These are phyloP conservation scores for Skeletonema menzelii DNA, from an alignment of 108 stramenopile genomes.

Conservation along the genomic window DNA sequence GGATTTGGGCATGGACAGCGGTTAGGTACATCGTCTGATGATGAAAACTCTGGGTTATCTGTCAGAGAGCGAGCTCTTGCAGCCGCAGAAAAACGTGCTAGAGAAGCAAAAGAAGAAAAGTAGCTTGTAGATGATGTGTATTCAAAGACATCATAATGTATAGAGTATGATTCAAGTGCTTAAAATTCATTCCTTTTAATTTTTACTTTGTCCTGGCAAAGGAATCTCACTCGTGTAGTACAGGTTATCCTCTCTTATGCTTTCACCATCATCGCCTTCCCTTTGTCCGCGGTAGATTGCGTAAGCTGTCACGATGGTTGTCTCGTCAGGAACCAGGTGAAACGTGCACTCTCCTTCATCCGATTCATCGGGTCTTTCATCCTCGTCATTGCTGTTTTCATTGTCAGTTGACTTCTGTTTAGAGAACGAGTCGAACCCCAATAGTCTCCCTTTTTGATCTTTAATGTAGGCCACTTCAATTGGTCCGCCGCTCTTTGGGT, in stretches of 20 bases:
- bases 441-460: slow-evolving; percentile 71
- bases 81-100: slow-evolving; percentile 68
- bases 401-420: slow-evolving; percentile 5
- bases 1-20: slow-evolving; percentile 11
- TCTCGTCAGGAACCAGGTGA: slow-evolving; percentile 47
- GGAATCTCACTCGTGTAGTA: slow-evolving; percentile 34
- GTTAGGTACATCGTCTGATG: slow-evolving; percentile 53
- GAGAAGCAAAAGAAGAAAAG: slow-evolving; percentile 34
- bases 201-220: slow-evolving; percentile 12
- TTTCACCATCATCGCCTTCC: slow-evolving; percentile 17
- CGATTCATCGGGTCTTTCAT: slow-evolving; percentile 8
- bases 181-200: background rate
- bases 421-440: slow-evolving; percentile 68
- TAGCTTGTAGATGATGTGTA: background rate
- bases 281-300: slow-evolving; percentile 37
- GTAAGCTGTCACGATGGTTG: slow-evolving; percentile 42
- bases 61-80: slow-evolving; percentile 60
- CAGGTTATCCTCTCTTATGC: slow-evolving; percentile 20
- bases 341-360: slow-evolving; percentile 46
- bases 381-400: background rate
- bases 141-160: background rate
- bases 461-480: slow-evolving; percentile 80
- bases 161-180: background rate
- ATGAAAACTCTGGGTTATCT: slow-evolving; percentile 32
- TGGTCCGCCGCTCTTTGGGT: slow-evolving; percentile 36